Base-by-base conservation (phyloP, 2,329 filamentous ascomycete genomes). In the Phoma herbarum region DNA sequence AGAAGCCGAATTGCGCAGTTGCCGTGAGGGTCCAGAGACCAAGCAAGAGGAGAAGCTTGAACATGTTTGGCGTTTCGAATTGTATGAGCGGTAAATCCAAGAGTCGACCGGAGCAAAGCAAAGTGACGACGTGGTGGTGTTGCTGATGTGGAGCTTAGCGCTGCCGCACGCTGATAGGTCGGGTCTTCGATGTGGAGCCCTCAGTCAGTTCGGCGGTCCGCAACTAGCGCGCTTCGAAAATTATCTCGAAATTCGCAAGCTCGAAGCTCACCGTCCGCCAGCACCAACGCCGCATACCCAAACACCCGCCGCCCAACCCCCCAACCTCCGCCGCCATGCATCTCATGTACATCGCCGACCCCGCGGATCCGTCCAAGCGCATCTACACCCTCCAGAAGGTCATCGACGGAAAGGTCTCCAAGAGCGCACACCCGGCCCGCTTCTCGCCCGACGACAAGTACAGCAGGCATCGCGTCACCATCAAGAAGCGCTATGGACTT, bases 391-490 rank as follows among this genome's bases (percentile, higher is more conserved):
- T 98, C 67, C 94, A 97, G 83, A 97, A 98, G 84, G 87, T 96
- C 68, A 71, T 83, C 61, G 84, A 88, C 70, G 90, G 90, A 75
- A 87, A 93, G 76, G 92, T 97, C 75, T 96, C 94, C 78, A 97
- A 96, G 85, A 95, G 91, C 52, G 95, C 95, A 56, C 94, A 98
- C 82, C 94, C 95, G 45, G 95, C 95, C 42, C 87, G 95, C 69
- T 99, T 98, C 85, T 97, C 92, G 45, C 95, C 95, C 64, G 95
- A 99, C 81, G 95, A 99, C 85, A 97, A 97, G 85, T 98, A 96
- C 86, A 97, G 93, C 74, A 84, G 86, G 76, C 94, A 98, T 82
- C 88, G 95, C 70, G 93, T 98, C 48, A 96, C 93, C 20, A 85
- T 98, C 73, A 97, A 97, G 89, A 93, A 91, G 83, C 86, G 95